phyloP scores from a whole-genome alignment of 768 basidiomycete species.

The Amanita exitialis region DNA sequence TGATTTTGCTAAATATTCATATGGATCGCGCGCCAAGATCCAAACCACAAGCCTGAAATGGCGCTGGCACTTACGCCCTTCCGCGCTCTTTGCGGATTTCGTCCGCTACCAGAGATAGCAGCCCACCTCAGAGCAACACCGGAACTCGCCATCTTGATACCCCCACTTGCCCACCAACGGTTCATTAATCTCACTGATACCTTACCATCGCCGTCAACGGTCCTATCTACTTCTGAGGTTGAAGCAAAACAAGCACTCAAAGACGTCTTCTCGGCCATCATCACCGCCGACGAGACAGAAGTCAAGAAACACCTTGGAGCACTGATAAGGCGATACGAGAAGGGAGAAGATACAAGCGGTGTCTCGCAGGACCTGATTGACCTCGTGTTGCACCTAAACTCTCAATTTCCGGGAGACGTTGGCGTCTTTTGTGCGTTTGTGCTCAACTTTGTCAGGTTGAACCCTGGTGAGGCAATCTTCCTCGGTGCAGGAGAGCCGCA shows the following conservation, averaged over 20 bases:
- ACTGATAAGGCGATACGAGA: conserved; percentile 56
- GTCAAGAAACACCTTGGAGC: conserved; percentile 45
- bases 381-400: conserved; percentile 51
- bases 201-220: not conserved
- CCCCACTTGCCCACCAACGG: conserved; percentile 34
- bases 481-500: conserved; percentile 95
- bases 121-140: conserved; percentile 55
- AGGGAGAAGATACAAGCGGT: conserved; percentile 18
- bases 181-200: conserved; percentile 37
- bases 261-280: conserved; percentile 71
- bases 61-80: conserved; percentile 93
- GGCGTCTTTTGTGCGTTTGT: conserved; percentile 90
- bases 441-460: conserved; percentile 75
- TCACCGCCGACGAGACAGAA: conserved; percentile 56
- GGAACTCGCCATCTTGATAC: conserved; percentile 70
- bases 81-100: conserved; percentile 86
- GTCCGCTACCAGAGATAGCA: conserved; percentile 68
- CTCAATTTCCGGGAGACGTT: conserved; percentile 85
- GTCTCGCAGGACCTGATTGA: conserved; percentile 39
- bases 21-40: conserved; percentile 37
- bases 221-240: conserved; percentile 19
- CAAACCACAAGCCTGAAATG: conserved; percentile 99
- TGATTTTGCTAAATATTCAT: not conserved
- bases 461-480: conserved; percentile 87
- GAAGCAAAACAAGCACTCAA: conserved; percentile 56